Conservation (phyloP, 768 basidiomycete species). For the Cyclocybe aegerita region DNA sequence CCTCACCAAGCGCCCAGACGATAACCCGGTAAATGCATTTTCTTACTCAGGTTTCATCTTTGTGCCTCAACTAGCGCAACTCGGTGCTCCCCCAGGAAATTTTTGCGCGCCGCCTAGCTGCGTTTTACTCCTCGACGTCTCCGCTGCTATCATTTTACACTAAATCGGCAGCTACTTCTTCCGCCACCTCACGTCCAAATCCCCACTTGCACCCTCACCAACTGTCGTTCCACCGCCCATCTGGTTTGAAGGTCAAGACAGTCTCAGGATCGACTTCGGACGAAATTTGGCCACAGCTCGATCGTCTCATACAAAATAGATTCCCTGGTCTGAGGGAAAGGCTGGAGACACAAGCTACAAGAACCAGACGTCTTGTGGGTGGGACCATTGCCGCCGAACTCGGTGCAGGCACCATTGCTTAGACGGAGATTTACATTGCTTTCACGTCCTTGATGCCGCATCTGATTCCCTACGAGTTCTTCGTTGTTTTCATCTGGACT, state of each 20-base stretch:
- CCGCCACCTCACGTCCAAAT: slow-evolving; percentile 22
- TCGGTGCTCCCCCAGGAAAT: slow-evolving; percentile 51
- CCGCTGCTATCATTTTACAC: slow-evolving; percentile 78
- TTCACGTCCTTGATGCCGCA: too few species aligned
- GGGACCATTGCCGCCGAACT: slow-evolving; percentile 46
- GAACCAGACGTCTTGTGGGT: slow-evolving; percentile 51
- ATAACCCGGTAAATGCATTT: slow-evolving; percentile 72
- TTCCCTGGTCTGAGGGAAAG: slow-evolving; percentile 64
- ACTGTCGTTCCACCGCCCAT: slow-evolving; percentile 43
- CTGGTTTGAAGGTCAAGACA: slow-evolving; percentile 52
- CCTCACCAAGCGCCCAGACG: slow-evolving; percentile 85
- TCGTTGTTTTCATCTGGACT: too few species aligned
- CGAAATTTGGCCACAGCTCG: slow-evolving; percentile 88
- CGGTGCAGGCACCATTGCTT: slow-evolving; percentile 14
- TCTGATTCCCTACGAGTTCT: too few species aligned
- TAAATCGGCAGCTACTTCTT: slow-evolving; percentile 25
- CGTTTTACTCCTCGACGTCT: slow-evolving; percentile 79
- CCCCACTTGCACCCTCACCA: slow-evolving; percentile 51
- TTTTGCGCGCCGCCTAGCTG: slow-evolving; percentile 71
- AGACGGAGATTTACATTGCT: too few species aligned
- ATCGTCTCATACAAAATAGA: slow-evolving; percentile 50
- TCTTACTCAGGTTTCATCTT: neutral
- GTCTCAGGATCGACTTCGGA: slow-evolving; percentile 77
- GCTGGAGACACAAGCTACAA: slow-evolving; percentile 34
- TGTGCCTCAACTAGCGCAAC: neutral